Base-by-base conservation (phyloP, 148 eudicot genomes). In the Fagopyrum esculentum region DNA sequence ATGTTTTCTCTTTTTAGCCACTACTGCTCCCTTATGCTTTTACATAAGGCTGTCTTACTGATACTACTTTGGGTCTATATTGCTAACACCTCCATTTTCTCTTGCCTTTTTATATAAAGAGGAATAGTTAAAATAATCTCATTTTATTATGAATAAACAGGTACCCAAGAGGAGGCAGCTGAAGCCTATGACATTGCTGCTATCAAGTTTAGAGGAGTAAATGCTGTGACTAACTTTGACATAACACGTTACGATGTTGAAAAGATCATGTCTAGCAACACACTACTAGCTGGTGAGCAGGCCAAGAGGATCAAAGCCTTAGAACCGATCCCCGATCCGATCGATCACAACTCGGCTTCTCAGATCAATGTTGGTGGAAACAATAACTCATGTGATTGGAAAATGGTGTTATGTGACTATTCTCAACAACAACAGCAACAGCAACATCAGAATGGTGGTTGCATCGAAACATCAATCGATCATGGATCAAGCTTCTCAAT, bases 131-230 rank as follows among this genome's bases (percentile, higher is more conserved):
- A 22, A 22, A 22, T 22, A 22, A 22, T 22, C 26, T 22, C 26
- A 22, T 22, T 22, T 17, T 19, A 17, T 60, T 19, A 16, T 9
- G 16, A 60, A n/a, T 77, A 22, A 77, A 49, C 60, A 93, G 98
- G 91, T 75, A 93, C 98, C 59, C 98, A 93, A 75, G 98, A 93
- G 83, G 98, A 93, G 80, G 98, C 98, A 29, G 98, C 98, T 30
- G 98, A 93, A 86, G 98, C 98, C 29, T 93, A 93, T 68, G 98
- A 93, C 72, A 82, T 93, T 15, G 98, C 98, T 0, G 98, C 98
- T 0, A 93, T 93, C 19, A 93, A 93, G 74, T 93, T 93, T 66
- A 85, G 98, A 6, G 97, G 98, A 16, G 81, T 77, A 6, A 91
- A 81, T 45, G 98, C 98, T 0, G 98, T 93, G 43, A 93, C 98